These are phyloP conservation scores for Nannochloropsis salina DNA, from an alignment of 108 stramenopile genomes.

Conservation along the genomic window DNA sequence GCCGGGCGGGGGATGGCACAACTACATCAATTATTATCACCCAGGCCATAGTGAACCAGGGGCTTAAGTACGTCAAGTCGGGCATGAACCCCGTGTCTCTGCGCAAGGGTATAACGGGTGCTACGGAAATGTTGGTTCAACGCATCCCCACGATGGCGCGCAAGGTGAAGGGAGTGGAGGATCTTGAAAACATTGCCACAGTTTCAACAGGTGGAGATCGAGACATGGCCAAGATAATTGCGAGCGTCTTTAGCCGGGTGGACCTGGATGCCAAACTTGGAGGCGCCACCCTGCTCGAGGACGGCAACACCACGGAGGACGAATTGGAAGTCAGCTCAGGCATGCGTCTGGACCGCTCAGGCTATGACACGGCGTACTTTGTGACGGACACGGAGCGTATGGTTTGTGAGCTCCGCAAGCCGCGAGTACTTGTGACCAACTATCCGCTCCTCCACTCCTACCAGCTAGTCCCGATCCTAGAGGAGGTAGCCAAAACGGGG, in stretches of 20 bases:
- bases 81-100: slow-evolving; percentile 22
- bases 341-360: slow-evolving; percentile 21
- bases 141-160: not conserved
- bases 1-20: slow-evolving; percentile 18
- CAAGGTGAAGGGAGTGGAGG: not conserved
- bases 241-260: not conserved
- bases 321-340: slow-evolving; percentile 12
- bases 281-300: slow-evolving; percentile 1
- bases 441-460: not conserved
- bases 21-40: slow-evolving; percentile 1
- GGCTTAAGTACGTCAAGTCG: not conserved
- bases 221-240: not conserved
- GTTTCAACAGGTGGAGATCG: slow-evolving; percentile 1
- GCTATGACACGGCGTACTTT: not conserved
- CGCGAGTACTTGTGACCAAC: not conserved
- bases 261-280: not conserved
- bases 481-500: not conserved
- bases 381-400: slow-evolving; percentile 14
- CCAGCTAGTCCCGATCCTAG: not conserved
- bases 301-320: not conserved
- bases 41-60: slow-evolving; percentile 20
- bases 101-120: not conserved
- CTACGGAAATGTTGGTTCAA: not conserved
- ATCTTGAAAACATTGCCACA: not conserved
- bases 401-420: slow-evolving; percentile 21